Conservation (phyloP, 495 filamentous ascomycete species). For the Talaromyces borbonicus region DNA sequence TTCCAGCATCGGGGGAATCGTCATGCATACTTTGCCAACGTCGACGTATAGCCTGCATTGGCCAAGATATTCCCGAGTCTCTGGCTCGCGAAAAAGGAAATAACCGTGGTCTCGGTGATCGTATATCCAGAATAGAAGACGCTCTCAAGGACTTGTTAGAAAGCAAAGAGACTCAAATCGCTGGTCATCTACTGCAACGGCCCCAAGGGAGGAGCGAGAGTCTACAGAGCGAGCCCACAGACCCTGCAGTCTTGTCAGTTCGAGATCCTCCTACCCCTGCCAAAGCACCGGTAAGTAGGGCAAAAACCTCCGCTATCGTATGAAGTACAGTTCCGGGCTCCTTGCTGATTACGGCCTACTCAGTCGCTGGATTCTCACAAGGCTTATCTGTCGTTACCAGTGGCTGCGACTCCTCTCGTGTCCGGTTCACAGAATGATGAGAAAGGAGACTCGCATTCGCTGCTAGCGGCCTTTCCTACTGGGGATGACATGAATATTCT, state of each 20-base stretch:
- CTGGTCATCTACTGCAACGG: no score
- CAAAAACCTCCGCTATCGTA: neutral
- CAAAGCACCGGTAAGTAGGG: neutral
- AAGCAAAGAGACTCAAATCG: no score
- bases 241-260: neutral
- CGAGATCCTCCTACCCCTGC: constrained; percentile 3
- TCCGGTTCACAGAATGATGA: neutral
- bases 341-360: no score
- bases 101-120: constrained; percentile 19
- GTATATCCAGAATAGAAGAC: constrained; percentile 22
- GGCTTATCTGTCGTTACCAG: neutral
- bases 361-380: neutral
- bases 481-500: constrained; percentile 1
- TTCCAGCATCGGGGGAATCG: constrained; percentile 16
- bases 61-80: constrained; percentile 27
- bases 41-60: constrained; percentile 25
- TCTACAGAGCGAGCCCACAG: no score
- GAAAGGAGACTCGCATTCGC: neutral
- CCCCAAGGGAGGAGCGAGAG: no score
- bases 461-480: neutral
- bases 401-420: neutral
- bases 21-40: constrained; percentile 33
- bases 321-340: no score
- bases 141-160: neutral
- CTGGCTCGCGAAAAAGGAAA: constrained; percentile 9